Conservation (phyloP, 2,329 filamentous ascomycete species). For the Ophiostoma triangulosporum region DNA sequence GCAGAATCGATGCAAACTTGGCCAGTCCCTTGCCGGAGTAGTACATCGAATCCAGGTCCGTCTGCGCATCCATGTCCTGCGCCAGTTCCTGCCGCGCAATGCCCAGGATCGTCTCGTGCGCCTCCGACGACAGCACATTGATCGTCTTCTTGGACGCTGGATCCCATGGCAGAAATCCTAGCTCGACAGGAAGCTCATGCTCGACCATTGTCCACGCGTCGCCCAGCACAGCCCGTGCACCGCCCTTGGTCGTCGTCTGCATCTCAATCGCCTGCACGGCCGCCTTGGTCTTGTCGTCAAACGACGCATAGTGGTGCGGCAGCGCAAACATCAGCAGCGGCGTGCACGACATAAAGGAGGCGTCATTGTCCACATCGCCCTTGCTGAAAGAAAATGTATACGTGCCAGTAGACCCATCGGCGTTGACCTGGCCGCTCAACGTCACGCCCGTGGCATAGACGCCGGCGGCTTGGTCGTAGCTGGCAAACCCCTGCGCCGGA, state of each 20-base stretch:
- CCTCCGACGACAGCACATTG: conserved; percentile 34
- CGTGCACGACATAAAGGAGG: conserved; percentile 15
- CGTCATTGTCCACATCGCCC: conserved; percentile 41
- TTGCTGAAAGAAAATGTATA: conserved; percentile 68
- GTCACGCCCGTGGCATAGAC: conserved; percentile 54
- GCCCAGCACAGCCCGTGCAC: conserved; percentile 56
- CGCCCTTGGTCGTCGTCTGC: conserved; percentile 74
- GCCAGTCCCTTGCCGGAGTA: conserved; percentile 70
- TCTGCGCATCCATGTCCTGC: conserved; percentile 60
- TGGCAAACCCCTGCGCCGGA: conserved; percentile 27
- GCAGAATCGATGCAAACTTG: conserved; percentile 60
- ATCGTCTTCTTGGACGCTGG: conserved; percentile 32
- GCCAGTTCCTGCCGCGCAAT: conserved; percentile 54
- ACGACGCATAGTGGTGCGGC: conserved; percentile 71
- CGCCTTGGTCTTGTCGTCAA: conserved; percentile 41
- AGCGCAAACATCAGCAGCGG: conserved; percentile 74
- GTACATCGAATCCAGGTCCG: conserved; percentile 77
- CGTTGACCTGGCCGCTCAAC: conserved; percentile 42
- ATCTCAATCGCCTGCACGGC: conserved; percentile 43
- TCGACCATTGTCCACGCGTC: conserved; percentile 71
- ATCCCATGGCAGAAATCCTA: conserved; percentile 72
- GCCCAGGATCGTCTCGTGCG: conserved; percentile 44
- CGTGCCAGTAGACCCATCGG: conserved; percentile 43
- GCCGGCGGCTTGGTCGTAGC: conserved; percentile 66
- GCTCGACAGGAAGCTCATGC: conserved; percentile 51